Evolutionary conservation across 1,284 basidiomycete genomes (phyloP).

Genomic region (Athelia psychrophila): DNA sequence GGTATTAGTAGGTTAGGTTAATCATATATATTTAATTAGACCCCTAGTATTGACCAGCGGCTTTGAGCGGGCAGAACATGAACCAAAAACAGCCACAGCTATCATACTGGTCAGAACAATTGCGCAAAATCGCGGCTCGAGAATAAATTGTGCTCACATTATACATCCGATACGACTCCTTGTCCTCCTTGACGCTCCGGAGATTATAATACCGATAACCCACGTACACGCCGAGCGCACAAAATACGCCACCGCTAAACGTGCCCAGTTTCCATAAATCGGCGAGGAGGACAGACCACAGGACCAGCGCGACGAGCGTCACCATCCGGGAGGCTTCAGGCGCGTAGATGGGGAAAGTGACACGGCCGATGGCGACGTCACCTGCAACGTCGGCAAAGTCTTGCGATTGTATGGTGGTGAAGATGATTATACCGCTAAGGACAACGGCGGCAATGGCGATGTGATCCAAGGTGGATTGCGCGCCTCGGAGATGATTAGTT

Average conservation of each 20-base stretch:
- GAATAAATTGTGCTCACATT: constrained; percentile 9
- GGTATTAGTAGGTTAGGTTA: too few relatives aligned
- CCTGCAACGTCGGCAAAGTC: constrained; percentile 41
- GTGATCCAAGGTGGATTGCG: constrained; percentile 8
- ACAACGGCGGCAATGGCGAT: constrained; percentile 18
- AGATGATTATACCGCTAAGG: constrained; percentile 26
- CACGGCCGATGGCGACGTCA: constrained; percentile 31
- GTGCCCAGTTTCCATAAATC: constrained; percentile 14
- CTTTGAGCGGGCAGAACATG: constrained; percentile 2
- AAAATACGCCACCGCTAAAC: constrained; percentile 7
- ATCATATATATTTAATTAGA: too few relatives aligned
- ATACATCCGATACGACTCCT: constrained; percentile 15
- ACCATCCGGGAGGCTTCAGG: constrained; percentile 21
- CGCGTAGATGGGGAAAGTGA: constrained; percentile 35
- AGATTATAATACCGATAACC: constrained; percentile 15
- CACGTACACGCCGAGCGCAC: constrained; percentile 13
- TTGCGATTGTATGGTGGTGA: constrained; percentile 36
- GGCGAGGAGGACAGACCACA: constrained; percentile 16
- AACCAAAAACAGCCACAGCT: constrained; percentile 4
- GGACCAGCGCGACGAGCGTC: constrained; percentile 11
- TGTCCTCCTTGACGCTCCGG: constrained; percentile 9
- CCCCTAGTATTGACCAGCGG: not conserved
- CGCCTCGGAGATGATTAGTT: not conserved
- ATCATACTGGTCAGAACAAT: not conserved
- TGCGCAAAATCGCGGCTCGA: constrained; percentile 2